Conservation (phyloP, 139 green algal genomes). For the Chlamydomonas eustigma region DNA sequence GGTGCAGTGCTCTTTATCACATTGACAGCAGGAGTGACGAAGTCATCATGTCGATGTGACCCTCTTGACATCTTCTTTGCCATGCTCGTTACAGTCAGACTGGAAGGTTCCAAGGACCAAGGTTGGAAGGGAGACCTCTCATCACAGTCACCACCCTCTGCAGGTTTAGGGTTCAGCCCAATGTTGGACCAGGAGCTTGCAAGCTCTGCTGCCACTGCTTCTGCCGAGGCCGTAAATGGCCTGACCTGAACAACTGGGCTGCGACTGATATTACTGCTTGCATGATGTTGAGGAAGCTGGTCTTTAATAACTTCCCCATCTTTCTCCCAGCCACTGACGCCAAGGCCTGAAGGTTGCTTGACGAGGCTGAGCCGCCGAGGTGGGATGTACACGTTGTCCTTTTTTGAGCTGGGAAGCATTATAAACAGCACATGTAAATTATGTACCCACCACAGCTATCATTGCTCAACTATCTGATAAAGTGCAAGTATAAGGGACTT, state of each 20-base stretch:
- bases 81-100: background rate
- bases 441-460: background rate
- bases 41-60: background rate
- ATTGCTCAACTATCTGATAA: too few species aligned
- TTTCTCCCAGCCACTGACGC: background rate
- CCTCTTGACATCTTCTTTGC: background rate
- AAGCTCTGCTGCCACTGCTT: background rate
- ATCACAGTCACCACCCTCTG: background rate
- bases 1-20: too few species aligned
- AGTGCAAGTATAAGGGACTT: too few species aligned
- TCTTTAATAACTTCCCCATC: background rate
- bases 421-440: background rate
- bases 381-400: background rate
- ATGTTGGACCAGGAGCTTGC: background rate
- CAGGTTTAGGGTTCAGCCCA: too few species aligned
- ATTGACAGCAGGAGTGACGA: background rate
- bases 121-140: background rate
- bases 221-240: background rate
- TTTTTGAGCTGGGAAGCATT: background rate
- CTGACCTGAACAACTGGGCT: background rate
- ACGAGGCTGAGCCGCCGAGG: background rate
- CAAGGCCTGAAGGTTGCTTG: background rate
- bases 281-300: background rate
- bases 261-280: background rate
- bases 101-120: background rate